These are phyloP conservation scores for Batkoa obscura DNA, from an alignment of 371 early-diverging fungal genomes.

Conservation along the genomic window DNA sequence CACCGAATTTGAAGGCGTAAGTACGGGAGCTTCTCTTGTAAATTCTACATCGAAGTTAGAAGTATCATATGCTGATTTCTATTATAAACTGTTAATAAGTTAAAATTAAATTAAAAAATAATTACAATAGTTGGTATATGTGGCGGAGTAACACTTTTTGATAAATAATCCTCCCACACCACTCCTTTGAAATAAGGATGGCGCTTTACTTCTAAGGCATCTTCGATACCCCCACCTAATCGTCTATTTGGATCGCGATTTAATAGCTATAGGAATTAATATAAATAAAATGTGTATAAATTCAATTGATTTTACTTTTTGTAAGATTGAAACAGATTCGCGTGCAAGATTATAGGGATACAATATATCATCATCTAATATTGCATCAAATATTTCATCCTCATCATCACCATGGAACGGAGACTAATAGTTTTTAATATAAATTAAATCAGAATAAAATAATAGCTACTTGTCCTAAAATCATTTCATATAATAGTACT, in stretches of 20 bases:
- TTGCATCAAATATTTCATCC: constrained; percentile 88
- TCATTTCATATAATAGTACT: constrained; percentile 84
- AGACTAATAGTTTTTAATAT: constrained; percentile 13
- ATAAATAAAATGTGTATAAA: too few species aligned
- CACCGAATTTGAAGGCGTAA: constrained; percentile 39
- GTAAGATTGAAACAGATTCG: constrained; percentile 73
- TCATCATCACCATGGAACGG: constrained; percentile 91
- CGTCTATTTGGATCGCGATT: constrained; percentile 78
- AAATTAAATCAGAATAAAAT: not conserved
- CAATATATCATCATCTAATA: constrained; percentile 74
- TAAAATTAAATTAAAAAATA: too few species aligned
- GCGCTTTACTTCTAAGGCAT: constrained; percentile 71
- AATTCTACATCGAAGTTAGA: constrained; percentile 94
- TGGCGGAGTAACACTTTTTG: constrained; percentile 64
- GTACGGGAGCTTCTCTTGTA: constrained; percentile 64
- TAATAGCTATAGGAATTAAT: constrained; percentile 20
- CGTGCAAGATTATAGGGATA: constrained; percentile 78
- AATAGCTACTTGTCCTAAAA: constrained; percentile 43
- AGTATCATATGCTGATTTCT: constrained; percentile 54
- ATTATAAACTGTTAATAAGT: not conserved
- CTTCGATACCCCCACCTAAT: constrained; percentile 60
- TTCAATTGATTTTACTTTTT: constrained; percentile 18
- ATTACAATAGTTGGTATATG: constrained; percentile 55
- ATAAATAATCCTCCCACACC: constrained; percentile 79
- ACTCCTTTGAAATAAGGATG: constrained; percentile 88